Base-by-base conservation (phyloP, 2,329 filamentous ascomycete genomes). In the Colletotrichum ledebouriae region DNA sequence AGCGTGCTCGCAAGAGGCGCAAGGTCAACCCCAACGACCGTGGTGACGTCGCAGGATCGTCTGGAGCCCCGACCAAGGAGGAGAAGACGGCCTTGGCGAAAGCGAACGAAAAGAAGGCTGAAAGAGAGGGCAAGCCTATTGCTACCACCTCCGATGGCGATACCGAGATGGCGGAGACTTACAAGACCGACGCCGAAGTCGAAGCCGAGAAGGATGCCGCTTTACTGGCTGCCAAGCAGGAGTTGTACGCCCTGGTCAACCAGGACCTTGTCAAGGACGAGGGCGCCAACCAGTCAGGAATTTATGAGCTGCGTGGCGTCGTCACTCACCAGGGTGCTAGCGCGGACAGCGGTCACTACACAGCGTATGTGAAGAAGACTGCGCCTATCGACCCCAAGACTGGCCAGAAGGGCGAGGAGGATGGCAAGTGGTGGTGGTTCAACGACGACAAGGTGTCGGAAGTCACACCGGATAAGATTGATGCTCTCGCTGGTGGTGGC, bases 351-450 rank as follows among this genome's bases (percentile, higher is more conserved):
- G 96, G 96, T 7, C 96, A 99, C 81, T 99, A 99, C 84, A 99
- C 97, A 4, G 91, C 94, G 0, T 99, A 97, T 78, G 93, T 99
- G 73, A 99, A 98, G 87, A 98, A 99, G 86, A 86, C 91, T 70
- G 90, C 88, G 0, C 82, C 84, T 10, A 82, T 93, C 66, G 92
- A 97, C 73, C 85, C 90, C 15, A 89, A 90, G 75, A 93, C 91
- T 20, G 94, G 93, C 72, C 93, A 94, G 83, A 85, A 89, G 75
- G 89, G 88, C 61, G 89, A 92, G 75, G 94, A 97, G 76, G 94
- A 97, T 76, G 94, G 93, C 73, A 97, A 94, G 75, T 99, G 96
- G 96, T 99, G 96, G 95, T 99, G 96, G 95, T 99, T 99, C 86
- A 98, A 99, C 79, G 96, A 99, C 75, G 95, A 99, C 77, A 97